These are phyloP conservation scores for Coemansia sp. DNA, from an alignment of 192 early-diverging fungal genomes.

Conservation along the genomic window DNA sequence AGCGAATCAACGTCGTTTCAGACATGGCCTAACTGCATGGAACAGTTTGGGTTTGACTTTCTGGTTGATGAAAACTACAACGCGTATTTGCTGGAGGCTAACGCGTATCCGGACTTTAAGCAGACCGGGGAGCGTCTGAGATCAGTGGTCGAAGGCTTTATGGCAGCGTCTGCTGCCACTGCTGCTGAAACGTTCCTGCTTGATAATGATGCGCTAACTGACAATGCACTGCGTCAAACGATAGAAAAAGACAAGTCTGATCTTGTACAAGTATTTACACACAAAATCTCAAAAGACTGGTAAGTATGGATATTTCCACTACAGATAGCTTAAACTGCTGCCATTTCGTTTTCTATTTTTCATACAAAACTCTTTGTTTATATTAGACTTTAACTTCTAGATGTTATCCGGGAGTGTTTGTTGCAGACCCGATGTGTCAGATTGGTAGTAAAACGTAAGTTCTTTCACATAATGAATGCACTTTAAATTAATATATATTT, in stretches of 20 bases:
- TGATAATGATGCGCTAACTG: neutral
- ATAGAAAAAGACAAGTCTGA: conserved; percentile 25
- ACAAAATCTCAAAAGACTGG: conserved; percentile 35
- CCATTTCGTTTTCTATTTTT: too few species aligned
- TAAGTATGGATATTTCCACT: conserved; percentile 7
- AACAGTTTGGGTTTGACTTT: conserved; percentile 71
- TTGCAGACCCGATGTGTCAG: neutral
- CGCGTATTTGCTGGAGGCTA: conserved; percentile 62
- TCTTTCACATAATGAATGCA: neutral
- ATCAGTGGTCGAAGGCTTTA: conserved; percentile 61
- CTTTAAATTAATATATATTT: conserved; percentile 45
- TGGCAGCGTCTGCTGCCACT: conserved; percentile 56
- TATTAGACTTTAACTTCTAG: neutral
- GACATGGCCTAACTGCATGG: conserved; percentile 63
- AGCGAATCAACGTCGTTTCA: conserved; percentile 67
- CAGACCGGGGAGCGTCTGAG: conserved; percentile 60
- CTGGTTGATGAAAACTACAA: conserved; percentile 58
- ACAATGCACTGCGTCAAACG: conserved; percentile 5
- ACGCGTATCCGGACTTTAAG: conserved; percentile 72
- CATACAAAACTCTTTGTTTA: neutral
- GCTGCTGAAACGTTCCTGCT: conserved; percentile 40
- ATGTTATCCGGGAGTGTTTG: too few species aligned
- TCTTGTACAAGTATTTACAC: conserved; percentile 42
- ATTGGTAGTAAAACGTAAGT: neutral
- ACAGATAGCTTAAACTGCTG: too few species aligned